Conservation (phyloP, 495 filamentous ascomycete species). For the Aspergillus mulundensis region DNA sequence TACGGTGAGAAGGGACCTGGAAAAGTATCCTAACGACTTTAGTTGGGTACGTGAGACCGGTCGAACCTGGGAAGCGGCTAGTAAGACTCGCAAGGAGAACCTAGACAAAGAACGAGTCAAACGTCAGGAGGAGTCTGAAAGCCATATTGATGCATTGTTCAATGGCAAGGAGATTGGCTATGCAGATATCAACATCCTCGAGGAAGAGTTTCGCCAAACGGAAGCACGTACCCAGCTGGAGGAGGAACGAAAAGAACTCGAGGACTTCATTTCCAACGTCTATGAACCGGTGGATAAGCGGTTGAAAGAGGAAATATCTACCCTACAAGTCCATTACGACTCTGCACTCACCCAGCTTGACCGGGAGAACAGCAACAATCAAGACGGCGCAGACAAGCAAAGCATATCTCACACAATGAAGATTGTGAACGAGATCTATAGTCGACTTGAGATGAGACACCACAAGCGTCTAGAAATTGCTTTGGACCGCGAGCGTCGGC, state of each 20-base stretch:
- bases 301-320: slow-evolving; percentile 49
- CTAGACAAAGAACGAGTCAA: slow-evolving; percentile 45
- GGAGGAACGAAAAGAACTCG: slow-evolving; percentile 53
- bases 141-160: slow-evolving; percentile 52
- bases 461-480: slow-evolving; percentile 50
- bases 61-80: slow-evolving; percentile 43
- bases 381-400: slow-evolving; percentile 27
- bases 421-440: slow-evolving; percentile 41
- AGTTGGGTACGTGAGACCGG: slow-evolving; percentile 44
- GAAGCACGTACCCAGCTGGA: slow-evolving; percentile 51
- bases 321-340: slow-evolving; percentile 50
- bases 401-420: slow-evolving; percentile 44
- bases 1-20: slow-evolving; percentile 31
- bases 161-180: slow-evolving; percentile 59
- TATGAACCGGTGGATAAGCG: slow-evolving; percentile 50
- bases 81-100: slow-evolving; percentile 36
- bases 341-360: slow-evolving; percentile 38
- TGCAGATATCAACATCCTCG: slow-evolving; percentile 56
- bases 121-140: slow-evolving; percentile 54
- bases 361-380: slow-evolving; percentile 39
- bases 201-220: slow-evolving; percentile 54
- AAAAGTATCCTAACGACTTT: slow-evolving; percentile 43
- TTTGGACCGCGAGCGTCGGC: slow-evolving; percentile 48
- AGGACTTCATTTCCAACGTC: slow-evolving; percentile 47
- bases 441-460: slow-evolving; percentile 47